A percentile compares a stretch with the other conserved stretches of the same genome.
phyloP scores from a whole-genome alignment of 495 filamentous ascomycete species.

The Podospora appendiculata region DNA sequence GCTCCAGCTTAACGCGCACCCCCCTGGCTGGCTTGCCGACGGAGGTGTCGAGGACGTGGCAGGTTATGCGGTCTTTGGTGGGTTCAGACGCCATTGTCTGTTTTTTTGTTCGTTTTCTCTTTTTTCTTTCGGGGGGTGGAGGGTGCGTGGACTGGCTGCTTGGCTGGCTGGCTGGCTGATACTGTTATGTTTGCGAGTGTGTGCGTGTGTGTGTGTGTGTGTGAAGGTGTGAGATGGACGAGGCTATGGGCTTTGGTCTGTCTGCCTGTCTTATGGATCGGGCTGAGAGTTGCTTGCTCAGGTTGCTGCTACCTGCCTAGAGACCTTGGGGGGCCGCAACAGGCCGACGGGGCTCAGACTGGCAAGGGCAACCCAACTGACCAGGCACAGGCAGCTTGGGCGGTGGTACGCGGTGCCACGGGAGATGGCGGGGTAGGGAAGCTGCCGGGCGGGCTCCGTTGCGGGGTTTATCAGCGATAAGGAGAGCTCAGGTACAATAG shows the following conservation, averaged over 20 bases:
- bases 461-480: constrained; percentile 12
- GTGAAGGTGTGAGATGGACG: neutral
- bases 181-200: too few relatives aligned
- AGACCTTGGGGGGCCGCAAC: too few relatives aligned
- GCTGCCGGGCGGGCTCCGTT: neutral
- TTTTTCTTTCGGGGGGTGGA: neutral
- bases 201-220: too few relatives aligned
- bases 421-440: neutral
- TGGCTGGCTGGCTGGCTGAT: too few relatives aligned
- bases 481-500: neutral
- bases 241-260: neutral
- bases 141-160: neutral
- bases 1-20: constrained; percentile 70
- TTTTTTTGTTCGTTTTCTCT: neutral
- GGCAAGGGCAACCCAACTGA: too few relatives aligned
- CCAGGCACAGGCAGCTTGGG: too few relatives aligned
- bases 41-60: constrained; percentile 56
- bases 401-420: neutral
- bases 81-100: constrained; percentile 11
- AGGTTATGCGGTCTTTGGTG: constrained; percentile 47
- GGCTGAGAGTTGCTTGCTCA: too few relatives aligned
- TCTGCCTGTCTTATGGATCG: neutral
- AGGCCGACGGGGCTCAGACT: too few relatives aligned
- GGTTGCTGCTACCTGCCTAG: too few relatives aligned
- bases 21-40: constrained; percentile 60